Conservation (phyloP, 2,329 filamentous ascomycete genomes). For the Endocalyx cinctus region DNA sequence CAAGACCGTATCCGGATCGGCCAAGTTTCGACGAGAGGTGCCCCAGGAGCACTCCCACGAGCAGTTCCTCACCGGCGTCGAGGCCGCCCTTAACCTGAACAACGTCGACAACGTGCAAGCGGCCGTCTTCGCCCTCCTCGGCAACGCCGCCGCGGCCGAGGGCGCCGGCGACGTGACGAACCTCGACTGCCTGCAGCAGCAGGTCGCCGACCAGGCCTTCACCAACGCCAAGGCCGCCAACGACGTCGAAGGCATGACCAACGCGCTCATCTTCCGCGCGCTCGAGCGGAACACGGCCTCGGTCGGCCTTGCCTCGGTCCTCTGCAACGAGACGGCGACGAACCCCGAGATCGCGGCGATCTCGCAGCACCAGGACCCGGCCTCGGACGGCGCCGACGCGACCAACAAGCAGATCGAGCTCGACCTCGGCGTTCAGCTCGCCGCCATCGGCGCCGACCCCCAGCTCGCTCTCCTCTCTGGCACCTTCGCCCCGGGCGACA, state of each 20-base stretch:
- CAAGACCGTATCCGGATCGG: slow-evolving; percentile 11
- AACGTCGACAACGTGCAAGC: slow-evolving; percentile 27
- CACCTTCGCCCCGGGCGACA: slow-evolving; percentile 57
- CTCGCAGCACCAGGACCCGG: slow-evolving; percentile 64
- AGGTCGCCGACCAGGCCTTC: slow-evolving; percentile 54
- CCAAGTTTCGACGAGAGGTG: slow-evolving; percentile 26
- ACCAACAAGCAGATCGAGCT: slow-evolving; percentile 59
- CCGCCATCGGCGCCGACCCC: slow-evolving; percentile 58
- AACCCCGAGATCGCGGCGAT: slow-evolving; percentile 64
- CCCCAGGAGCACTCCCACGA: slow-evolving; percentile 31
- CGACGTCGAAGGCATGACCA: slow-evolving; percentile 50
- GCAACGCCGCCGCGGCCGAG: slow-evolving; percentile 41
- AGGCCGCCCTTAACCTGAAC: slow-evolving; percentile 23
- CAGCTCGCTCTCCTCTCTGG: slow-evolving; percentile 55
- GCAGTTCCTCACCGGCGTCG: slow-evolving; percentile 23
- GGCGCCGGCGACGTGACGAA: slow-evolving; percentile 37
- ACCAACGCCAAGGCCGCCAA: slow-evolving; percentile 51
- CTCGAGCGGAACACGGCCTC: slow-evolving; percentile 57
- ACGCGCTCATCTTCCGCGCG: slow-evolving; percentile 49
- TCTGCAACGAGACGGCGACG: slow-evolving; percentile 51
- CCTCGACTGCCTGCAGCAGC: slow-evolving; percentile 41
- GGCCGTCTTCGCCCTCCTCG: slow-evolving; percentile 32
- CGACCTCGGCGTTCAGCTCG: slow-evolving; percentile 55
- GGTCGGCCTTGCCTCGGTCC: slow-evolving; percentile 53
- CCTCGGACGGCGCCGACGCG: slow-evolving; percentile 49